Conservation (phyloP, 1,284 basidiomycete species). For the Naganishia albida region DNA sequence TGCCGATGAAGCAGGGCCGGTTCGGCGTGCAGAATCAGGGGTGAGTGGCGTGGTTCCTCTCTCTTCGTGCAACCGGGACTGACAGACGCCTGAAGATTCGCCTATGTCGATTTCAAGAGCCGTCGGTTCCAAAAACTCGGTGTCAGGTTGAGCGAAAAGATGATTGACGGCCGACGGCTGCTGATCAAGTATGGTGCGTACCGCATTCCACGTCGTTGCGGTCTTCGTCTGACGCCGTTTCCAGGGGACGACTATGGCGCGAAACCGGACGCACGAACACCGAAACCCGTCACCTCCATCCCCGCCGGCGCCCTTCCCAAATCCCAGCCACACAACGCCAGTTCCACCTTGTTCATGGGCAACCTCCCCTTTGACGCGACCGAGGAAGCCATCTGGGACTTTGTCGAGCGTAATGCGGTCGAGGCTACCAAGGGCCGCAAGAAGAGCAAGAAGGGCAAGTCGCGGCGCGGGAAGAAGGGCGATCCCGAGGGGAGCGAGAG, state of each 20-base stretch:
- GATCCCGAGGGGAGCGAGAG: constrained; percentile 31
- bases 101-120: constrained; percentile 89
- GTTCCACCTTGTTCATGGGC: constrained; percentile 48
- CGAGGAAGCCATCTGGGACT: constrained; percentile 65
- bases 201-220: neutral
- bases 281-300: constrained; percentile 56
- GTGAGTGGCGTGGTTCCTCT: constrained; percentile 42
- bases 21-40: constrained; percentile 56
- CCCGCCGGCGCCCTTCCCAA: constrained; percentile 44
- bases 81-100: constrained; percentile 77
- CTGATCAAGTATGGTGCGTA: constrained; percentile 88
- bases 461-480: constrained; percentile 28
- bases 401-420: constrained; percentile 47
- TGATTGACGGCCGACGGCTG: constrained; percentile 79
- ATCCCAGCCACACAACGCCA: constrained; percentile 51
- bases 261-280: constrained; percentile 50
- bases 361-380: constrained; percentile 70
- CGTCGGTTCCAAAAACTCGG: constrained; percentile 72
- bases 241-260: constrained; percentile 66
- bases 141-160: constrained; percentile 76
- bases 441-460: constrained; percentile 37
- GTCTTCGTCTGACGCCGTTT: constrained; percentile 7
- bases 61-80: neutral
- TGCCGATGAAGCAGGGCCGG: constrained; percentile 56
- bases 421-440: constrained; percentile 66